Base-by-base conservation (phyloP, 139 green algal genomes). In the Marvania coccoides region DNA sequence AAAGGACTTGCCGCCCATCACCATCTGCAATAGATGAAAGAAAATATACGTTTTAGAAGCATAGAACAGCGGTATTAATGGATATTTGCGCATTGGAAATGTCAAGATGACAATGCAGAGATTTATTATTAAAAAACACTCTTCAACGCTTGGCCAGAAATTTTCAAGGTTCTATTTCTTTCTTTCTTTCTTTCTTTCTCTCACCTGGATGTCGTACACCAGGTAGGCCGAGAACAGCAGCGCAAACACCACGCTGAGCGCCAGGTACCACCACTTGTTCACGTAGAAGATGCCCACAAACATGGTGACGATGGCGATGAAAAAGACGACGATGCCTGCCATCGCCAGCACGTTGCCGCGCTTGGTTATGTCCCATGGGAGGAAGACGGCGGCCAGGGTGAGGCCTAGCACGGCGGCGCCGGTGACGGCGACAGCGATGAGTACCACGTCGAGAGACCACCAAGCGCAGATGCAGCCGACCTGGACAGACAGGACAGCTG, bases 171-270 rank as follows among this genome's bases (percentile, higher is more conserved):
- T n/a, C n/a, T n/a, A n/a, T n/a, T n/a, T n/a, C n/a, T n/a, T n/a
- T n/a, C n/a, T n/a, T n/a, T n/a, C n/a, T n/a, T n/a, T n/a, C n/a
- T n/a, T n/a, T n/a, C n/a, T n/a, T 6, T 26, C 6, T 5, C n/a
- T 15, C 42, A 77, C 35, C 61, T 85, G 72, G n/a, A 77, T 57
- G 46, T 79, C 66, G 45, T 72, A 71, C 13, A 83, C 59, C 8
- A 87, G 69, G 56, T 76, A 82, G 7, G 64, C 74, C 8, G 63
- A 58, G 30, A 85, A 84, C 26, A 88, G 26, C n/a, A 88, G 47
- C 4, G 73, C 77, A 3, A 59, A 70, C 0, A 86, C 59, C 1
- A 70, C 67, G 6, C 62, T 60, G 35, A 79, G 61, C 14, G 69
- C 64, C 9, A 81, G 51, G 60, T 80, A 76, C 69, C 58, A 77